Percentiles rank a stretch among this genome's conserved stretches.
These are phyloP conservation scores for Cicer bijugum DNA, from an alignment of 306 rosid species.

Conservation along the genomic window DNA sequence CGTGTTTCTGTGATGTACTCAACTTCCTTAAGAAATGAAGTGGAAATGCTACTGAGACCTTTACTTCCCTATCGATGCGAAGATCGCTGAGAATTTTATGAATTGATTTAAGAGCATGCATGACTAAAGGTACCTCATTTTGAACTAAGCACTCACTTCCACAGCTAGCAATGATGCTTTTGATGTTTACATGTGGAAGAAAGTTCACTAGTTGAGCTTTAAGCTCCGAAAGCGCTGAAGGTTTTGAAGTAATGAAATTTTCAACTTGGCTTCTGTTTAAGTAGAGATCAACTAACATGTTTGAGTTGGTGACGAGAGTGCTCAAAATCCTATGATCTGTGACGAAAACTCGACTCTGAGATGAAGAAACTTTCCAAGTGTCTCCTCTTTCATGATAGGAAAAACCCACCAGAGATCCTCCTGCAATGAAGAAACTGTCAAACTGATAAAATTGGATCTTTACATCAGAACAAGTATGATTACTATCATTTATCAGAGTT, in stretches of 20 bases:
- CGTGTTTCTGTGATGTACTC: constrained; percentile 42
- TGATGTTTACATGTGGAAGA: constrained; percentile 50
- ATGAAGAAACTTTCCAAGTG: constrained; percentile 38
- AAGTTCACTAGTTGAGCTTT: constrained; percentile 48
- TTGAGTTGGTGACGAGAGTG: constrained; percentile 48
- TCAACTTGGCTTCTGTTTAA: constrained; percentile 52
- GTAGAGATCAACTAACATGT: constrained; percentile 62
- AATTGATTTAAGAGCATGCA: constrained; percentile 51
- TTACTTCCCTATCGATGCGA: constrained; percentile 46
- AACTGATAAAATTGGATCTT: neutral
- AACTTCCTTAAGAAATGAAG: constrained; percentile 53
- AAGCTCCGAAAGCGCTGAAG: constrained; percentile 44
- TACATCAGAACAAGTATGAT: neutral
- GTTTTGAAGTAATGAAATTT: constrained; percentile 43
- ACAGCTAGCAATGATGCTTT: constrained; percentile 53
- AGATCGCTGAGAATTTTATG: constrained; percentile 52
- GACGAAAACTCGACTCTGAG: constrained; percentile 60
- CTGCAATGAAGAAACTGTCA: constrained; percentile 43
- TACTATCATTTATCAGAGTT: constrained; percentile 15
- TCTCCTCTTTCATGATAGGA: constrained; percentile 54
- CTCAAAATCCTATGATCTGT: constrained; percentile 53
- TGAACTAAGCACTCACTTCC: constrained; percentile 48
- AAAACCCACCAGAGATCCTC: constrained; percentile 68
- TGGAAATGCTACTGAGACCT: constrained; percentile 66
- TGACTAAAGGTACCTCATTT: constrained; percentile 47